A percentile compares a stretch with the other conserved stretches of the same genome.
Evolutionary conservation across 176 grass and related monocot species (phyloP).

Genomic region (Oryza meridionalis): DNA sequence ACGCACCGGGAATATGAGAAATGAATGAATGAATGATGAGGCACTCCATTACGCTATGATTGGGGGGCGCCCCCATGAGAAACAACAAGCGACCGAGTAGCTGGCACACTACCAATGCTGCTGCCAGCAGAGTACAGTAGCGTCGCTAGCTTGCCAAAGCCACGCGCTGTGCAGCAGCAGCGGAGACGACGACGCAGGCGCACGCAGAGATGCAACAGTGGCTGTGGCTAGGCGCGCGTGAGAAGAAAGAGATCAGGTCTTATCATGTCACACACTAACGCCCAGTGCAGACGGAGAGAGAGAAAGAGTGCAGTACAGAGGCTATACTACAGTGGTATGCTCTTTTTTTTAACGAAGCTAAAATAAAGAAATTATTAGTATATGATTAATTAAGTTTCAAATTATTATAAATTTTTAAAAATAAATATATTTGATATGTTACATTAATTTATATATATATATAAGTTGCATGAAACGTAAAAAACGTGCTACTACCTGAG

Average conservation of each 20-base stretch:
- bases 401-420: no score
- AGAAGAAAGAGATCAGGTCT: conserved; percentile 31
- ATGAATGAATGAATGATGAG: conserved; percentile 63
- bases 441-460: no score
- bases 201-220: conserved; percentile 33
- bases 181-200: neutral
- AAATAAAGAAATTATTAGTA: no score
- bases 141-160: neutral
- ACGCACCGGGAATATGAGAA: neutral
- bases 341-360: no score
- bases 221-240: neutral
- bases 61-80: conserved; percentile 52
- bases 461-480: no score
- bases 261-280: conserved; percentile 47
- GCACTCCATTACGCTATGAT: conserved; percentile 76
- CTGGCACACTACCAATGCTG: conserved; percentile 26
- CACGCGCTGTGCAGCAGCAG: neutral
- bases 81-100: conserved; percentile 53
- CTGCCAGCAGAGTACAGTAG: conserved; percentile 6
- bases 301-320: neutral
- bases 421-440: no score
- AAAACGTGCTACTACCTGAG: no score
- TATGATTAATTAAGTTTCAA: no score
- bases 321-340: no score
- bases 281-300: neutral